phyloP scores from a whole-genome alignment of 2,329 filamentous ascomycete genomes.

The Alternaria conjuncta region DNA sequence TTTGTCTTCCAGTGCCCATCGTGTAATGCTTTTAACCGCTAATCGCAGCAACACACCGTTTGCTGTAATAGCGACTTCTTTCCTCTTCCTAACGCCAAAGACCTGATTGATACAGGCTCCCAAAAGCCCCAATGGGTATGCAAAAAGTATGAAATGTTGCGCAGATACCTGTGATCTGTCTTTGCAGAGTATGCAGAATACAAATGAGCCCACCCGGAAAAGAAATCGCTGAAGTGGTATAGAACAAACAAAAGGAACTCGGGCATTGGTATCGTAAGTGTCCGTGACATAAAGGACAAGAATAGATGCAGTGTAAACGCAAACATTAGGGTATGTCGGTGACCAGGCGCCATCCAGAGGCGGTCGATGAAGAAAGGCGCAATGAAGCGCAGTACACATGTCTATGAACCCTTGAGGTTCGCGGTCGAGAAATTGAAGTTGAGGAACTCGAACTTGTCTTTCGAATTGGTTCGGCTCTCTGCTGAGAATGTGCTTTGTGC shows the following conservation, averaged over 20 bases:
- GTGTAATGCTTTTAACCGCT: constrained; percentile 13
- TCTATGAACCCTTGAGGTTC: constrained; percentile 44
- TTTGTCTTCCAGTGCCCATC: constrained; percentile 8
- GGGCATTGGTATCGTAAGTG: constrained; percentile 42
- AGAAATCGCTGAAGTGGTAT: constrained; percentile 61
- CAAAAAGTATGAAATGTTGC: constrained; percentile 12
- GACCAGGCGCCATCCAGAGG: constrained; percentile 16
- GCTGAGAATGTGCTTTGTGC: constrained; percentile 32
- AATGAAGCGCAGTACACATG: constrained; percentile 23
- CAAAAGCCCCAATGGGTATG: constrained; percentile 9
- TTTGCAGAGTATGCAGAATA: constrained; percentile 5
- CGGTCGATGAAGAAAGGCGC: constrained; percentile 19
- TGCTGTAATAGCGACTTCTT: constrained; percentile 13
- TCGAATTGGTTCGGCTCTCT: constrained; percentile 40
- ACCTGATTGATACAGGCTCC: constrained; percentile 9
- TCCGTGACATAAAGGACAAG: constrained; percentile 31
- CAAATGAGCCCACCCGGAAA: constrained; percentile 62
- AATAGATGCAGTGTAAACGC: constrained; percentile 26
- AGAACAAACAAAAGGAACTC: constrained; percentile 37
- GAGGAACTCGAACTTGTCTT: constrained; percentile 48
- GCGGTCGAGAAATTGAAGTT: constrained; percentile 45
- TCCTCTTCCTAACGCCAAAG: constrained; percentile 17
- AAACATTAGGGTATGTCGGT: constrained; percentile 32
- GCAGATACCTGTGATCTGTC: constrained; percentile 10
- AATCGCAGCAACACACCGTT: constrained; percentile 12